These are phyloP conservation scores for Acer campestre DNA, from an alignment of 345 rosid species.

Conservation along the genomic window DNA sequence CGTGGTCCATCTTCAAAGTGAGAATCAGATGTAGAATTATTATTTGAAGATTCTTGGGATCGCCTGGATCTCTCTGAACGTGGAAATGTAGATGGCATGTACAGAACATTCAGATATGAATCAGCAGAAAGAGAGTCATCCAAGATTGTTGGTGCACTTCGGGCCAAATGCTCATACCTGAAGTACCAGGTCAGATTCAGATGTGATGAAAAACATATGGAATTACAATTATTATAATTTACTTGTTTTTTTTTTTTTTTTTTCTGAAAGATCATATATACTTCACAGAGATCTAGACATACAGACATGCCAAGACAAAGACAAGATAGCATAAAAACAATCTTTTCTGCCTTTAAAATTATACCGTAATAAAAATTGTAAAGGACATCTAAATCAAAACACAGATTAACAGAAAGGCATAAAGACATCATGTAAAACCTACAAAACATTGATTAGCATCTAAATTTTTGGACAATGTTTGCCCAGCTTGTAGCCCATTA, in stretches of 20 bases:
- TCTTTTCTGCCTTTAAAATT: not conserved
- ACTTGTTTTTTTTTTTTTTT: not conserved
- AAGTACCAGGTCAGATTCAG: slow-evolving; percentile 19
- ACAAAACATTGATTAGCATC: not conserved
- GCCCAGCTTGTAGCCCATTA: slow-evolving; percentile 15
- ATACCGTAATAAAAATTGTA: not conserved
- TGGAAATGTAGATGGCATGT: slow-evolving; percentile 97
- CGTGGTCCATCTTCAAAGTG: slow-evolving; percentile 80
- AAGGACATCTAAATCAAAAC: not conserved
- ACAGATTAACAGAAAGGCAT: not conserved
- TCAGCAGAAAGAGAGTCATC: slow-evolving; percentile 97
- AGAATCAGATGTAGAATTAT: slow-evolving; percentile 46
- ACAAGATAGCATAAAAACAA: not conserved
- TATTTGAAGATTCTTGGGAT: slow-evolving; percentile 57
- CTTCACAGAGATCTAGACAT: not conserved
- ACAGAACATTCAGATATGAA: slow-evolving; percentile 88
- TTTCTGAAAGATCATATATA: not conserved
- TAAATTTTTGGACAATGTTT: not conserved
- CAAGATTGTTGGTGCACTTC: slow-evolving; percentile 95
- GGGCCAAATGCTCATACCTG: slow-evolving; percentile 98
- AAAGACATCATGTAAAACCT: slow-evolving; percentile 5
- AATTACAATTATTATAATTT: not conserved
- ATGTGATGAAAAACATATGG: not conserved
- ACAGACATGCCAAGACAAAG: not conserved
- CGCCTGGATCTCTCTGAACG: slow-evolving; percentile 89